These are phyloP conservation scores for Candida hungchunana DNA, from an alignment of 805 yeast species.

Conservation along the genomic window DNA sequence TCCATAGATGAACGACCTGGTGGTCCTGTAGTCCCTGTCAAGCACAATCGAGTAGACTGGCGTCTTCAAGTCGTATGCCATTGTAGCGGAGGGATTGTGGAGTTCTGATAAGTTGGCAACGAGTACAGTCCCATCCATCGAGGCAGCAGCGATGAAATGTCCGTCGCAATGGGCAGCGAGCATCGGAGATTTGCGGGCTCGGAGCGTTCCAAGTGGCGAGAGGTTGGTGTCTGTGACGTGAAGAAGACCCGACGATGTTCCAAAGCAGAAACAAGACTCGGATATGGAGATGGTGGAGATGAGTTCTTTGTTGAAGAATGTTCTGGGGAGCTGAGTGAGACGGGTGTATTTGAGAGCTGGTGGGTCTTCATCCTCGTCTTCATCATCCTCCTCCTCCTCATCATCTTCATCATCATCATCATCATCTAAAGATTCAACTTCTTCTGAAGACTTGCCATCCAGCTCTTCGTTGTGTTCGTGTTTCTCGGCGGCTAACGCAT, in stretches of 20 bases:
- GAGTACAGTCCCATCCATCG: conserved; percentile 91
- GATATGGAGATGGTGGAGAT: conserved; percentile 65
- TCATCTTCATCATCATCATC: conserved; percentile 9
- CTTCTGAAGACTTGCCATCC: conserved; percentile 9
- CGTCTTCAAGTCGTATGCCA: conserved; percentile 75
- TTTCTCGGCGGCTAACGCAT: too few relatives aligned
- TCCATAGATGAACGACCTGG: conserved; percentile 74
- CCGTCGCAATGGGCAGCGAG: conserved; percentile 68
- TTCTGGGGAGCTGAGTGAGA: conserved; percentile 58
- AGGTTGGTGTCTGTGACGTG: conserved; percentile 63
- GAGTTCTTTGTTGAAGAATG: conserved; percentile 71
- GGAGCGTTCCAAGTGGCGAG: conserved; percentile 60
- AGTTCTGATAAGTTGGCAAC: conserved; percentile 54
- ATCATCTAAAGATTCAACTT: conserved; percentile 2
- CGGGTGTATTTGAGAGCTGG: conserved; percentile 76
- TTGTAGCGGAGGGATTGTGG: conserved; percentile 15
- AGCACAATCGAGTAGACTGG: conserved; percentile 86
- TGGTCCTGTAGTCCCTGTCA: conserved; percentile 59
- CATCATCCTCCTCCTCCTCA: conserved; percentile 24
- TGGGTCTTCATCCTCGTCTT: conserved; percentile 52
- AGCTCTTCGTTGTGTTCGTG: conserved; percentile 7
- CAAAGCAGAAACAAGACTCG: conserved; percentile 66
- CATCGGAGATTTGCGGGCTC: conserved; percentile 84
- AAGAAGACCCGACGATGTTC: conserved; percentile 83
- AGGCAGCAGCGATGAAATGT: conserved; percentile 72